phyloP scores from a whole-genome alignment of 345 rosid species.

The Carallia brachiata region DNA sequence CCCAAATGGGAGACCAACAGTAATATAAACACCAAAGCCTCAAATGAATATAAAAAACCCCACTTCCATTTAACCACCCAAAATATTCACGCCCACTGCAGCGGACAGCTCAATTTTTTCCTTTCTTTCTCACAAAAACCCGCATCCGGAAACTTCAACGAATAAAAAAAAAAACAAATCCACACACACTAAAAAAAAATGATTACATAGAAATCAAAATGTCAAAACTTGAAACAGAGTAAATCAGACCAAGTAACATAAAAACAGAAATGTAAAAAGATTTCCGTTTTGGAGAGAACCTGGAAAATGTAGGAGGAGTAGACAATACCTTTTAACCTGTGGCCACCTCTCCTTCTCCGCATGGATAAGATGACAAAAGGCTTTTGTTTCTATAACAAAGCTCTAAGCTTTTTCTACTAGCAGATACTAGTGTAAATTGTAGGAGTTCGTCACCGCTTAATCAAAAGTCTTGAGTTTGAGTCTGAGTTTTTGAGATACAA shows the following conservation, averaged over 20 bases:
- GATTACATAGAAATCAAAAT: slow-evolving; percentile 1
- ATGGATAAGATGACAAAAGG: slow-evolving; percentile 18
- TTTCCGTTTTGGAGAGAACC: slow-evolving; percentile 80
- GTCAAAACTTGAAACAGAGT: neutral
- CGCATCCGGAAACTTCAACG: neutral
- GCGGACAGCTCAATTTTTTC: neutral
- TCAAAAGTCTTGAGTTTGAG: too few relatives aligned
- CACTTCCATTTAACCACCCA: neutral
- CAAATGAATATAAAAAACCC: neutral
- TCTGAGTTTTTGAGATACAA: too few relatives aligned
- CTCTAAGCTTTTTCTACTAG: too few relatives aligned
- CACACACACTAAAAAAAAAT: neutral
- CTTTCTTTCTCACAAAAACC: neutral
- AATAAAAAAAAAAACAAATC: neutral
- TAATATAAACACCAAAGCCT: neutral
- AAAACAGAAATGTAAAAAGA: slow-evolving; percentile 8
- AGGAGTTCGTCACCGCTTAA: too few relatives aligned
- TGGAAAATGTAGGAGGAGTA: slow-evolving; percentile 43
- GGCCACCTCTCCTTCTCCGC: slow-evolving; percentile 31
- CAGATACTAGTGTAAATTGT: too few relatives aligned
- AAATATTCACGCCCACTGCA: neutral
- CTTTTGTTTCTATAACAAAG: too few relatives aligned
- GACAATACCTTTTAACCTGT: slow-evolving; percentile 30
- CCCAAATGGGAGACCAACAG: too few relatives aligned
- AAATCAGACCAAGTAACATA: neutral